phyloP scores from a whole-genome alignment of 2,329 filamentous ascomycete genomes.

The Colletotrichum echinochloae region DNA sequence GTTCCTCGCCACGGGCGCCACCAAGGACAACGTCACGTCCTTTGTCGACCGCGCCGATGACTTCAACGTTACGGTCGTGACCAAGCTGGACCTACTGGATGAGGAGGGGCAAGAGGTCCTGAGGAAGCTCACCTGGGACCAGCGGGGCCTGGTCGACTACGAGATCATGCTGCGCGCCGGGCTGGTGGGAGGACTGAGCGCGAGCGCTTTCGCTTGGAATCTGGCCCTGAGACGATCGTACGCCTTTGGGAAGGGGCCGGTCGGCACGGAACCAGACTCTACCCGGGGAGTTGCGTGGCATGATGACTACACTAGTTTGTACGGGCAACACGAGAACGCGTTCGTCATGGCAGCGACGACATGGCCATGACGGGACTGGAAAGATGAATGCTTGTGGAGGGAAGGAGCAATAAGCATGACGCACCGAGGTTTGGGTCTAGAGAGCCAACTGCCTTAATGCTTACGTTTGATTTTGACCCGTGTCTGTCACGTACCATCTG shows the following conservation, averaged over 20 bases:
- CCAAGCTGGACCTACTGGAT: constrained; percentile 58
- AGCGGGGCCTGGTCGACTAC: constrained; percentile 63
- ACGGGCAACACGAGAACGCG: constrained; percentile 46
- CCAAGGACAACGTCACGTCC: constrained; percentile 48
- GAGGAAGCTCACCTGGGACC: constrained; percentile 57
- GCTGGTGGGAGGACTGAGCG: constrained; percentile 57
- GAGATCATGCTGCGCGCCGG: constrained; percentile 59
- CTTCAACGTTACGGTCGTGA: constrained; percentile 54
- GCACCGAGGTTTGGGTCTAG: not conserved
- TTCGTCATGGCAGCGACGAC: constrained; percentile 44
- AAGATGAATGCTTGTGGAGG: not conserved
- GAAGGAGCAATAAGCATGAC: not conserved
- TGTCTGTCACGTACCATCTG: constrained; percentile 29
- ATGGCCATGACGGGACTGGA: constrained; percentile 30
- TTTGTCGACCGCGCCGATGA: constrained; percentile 53
- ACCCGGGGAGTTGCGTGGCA: constrained; percentile 46
- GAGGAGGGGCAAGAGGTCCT: constrained; percentile 50
- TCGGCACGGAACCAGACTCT: constrained; percentile 15
- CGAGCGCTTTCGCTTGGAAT: constrained; percentile 61
- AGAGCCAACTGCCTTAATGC: constrained; percentile 22
- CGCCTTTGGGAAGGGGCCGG: constrained; percentile 43
- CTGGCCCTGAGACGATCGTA: constrained; percentile 55
- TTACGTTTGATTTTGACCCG: constrained; percentile 21
- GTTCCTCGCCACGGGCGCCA: constrained; percentile 59
- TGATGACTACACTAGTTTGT: constrained; percentile 50